phyloP scores from a whole-genome alignment of 1,139 yeast genomes.

The Debaryomyces fabryi region DNA sequence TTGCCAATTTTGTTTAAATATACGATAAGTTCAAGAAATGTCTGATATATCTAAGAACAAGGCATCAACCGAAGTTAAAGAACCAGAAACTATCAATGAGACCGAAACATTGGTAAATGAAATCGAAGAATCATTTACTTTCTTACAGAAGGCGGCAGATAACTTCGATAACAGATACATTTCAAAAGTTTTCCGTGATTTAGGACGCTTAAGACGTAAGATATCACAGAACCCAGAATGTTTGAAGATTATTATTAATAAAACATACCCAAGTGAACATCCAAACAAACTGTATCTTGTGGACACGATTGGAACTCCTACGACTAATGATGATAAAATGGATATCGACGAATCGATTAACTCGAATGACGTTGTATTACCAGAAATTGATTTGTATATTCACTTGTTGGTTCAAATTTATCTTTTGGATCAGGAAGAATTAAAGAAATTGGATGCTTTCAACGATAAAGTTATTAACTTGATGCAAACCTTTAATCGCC shows the following conservation, averaged over 20 bases:
- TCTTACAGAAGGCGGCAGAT: constrained; percentile 70
- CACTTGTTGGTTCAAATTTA: constrained; percentile 79
- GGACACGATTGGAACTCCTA: constrained; percentile 22
- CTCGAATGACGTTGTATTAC: constrained; percentile 41
- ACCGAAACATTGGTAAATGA: constrained; percentile 33
- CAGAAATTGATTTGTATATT: constrained; percentile 80
- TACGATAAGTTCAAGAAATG: constrained; percentile 6
- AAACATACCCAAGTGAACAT: constrained; percentile 53
- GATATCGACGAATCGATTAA: constrained; percentile 25
- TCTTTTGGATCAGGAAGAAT: constrained; percentile 63
- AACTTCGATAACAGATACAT: constrained; percentile 86
- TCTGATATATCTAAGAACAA: constrained; percentile 10
- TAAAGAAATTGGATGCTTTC: constrained; percentile 52
- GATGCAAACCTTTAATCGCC: constrained; percentile 68
- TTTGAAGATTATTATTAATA: constrained; percentile 55
- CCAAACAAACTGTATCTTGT: constrained; percentile 39
- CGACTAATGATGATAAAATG: constrained; percentile 24
- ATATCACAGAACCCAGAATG: constrained; percentile 51
- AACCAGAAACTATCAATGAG: constrained; percentile 19
- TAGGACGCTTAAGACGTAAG: constrained; percentile 72
- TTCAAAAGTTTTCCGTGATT: constrained; percentile 80
- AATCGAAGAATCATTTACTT: constrained; percentile 54
- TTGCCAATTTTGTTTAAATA: constrained; percentile 1
- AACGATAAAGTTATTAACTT: constrained; percentile 57
- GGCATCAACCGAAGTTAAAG: constrained; percentile 35